Base-by-base conservation (phyloP, 176 grass and related monocot species). In the Triticum timopheevii region DNA sequence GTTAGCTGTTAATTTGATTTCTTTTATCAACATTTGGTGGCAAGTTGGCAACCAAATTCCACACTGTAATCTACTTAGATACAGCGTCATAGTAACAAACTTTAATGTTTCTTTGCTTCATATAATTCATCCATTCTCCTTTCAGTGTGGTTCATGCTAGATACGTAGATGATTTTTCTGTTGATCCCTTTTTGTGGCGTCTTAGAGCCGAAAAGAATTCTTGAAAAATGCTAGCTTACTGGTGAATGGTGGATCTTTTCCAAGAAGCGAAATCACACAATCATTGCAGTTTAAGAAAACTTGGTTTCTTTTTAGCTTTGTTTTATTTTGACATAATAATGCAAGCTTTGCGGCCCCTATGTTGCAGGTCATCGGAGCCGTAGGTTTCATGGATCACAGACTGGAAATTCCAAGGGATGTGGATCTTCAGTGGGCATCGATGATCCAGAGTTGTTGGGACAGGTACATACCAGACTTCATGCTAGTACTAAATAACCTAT, bases 311-410 rank as follows among this genome's bases (percentile, higher is more conserved):
- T 59, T 59, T 59, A 22, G 19, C n/a, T 75, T 34, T 7, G 2
- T 16, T n/a, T n/a, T n/a, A 28, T n/a, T n/a, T n/a, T n/a, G n/a
- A 59, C 7, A 3, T 8, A 45, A 34, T 12, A 62, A 73, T 52
- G 31, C 44, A 10, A 3, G 3, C n/a, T n/a, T n/a, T n/a, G n/a
- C n/a, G n/a, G n/a, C 24, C 23, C 10, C 10, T 13, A 61, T 80
- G 59, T 15, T 91, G 56, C 86, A 98, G 96, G 90, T 98, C 68
- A 80, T 96, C 25, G 96, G 92, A 83, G 90, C 93, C 9, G 93
- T 98, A 17, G 93, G 96, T 50, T 98, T 98, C 61, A 98, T 98
- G 96, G 87, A 98, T 56, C 84, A 96, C 7, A 94, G 93, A 50
- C 70, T 98, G 87, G 96, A 98, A 54, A 86, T 98, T 65, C 92